Percentiles rank a stretch among this genome's conserved stretches.
Conservation (phyloP, 2,329 filamentous ascomycete species). For the Aspergillus intermedius region DNA sequence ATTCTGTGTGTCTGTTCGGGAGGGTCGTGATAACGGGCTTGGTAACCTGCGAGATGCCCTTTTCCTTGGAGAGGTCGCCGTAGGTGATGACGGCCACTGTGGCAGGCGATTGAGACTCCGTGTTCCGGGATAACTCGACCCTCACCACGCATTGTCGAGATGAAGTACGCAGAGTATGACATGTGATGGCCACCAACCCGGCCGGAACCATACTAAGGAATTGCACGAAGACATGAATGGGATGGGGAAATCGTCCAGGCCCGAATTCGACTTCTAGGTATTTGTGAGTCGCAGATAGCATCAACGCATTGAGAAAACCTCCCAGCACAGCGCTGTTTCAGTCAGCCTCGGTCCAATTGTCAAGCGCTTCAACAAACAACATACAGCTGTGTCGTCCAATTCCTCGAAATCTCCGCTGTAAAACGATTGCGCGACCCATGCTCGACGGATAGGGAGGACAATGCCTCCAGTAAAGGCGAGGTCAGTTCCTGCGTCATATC, state of each 20-base stretch:
- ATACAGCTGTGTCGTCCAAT: constrained; percentile 20
- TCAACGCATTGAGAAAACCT: constrained; percentile 14
- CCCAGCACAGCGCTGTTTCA: constrained; percentile 15
- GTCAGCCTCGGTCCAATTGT: constrained; percentile 4
- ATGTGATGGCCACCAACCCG: constrained; percentile 10
- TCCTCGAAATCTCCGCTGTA: constrained; percentile 8
- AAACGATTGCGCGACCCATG: constrained; percentile 10
- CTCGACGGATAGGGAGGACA: constrained; percentile 9
- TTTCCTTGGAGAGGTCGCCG: constrained; percentile 12
- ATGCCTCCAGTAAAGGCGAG: constrained; percentile 9
- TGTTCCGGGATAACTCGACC: constrained; percentile 6
- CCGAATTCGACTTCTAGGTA: constrained; percentile 9
- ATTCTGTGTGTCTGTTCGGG: constrained; percentile 12
- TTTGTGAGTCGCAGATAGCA: constrained; percentile 12
- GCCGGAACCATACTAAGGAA: constrained; percentile 14
- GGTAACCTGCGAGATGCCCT: constrained; percentile 9
- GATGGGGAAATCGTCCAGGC: constrained; percentile 9
- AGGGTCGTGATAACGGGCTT: neutral
- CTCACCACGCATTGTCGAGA: constrained; percentile 14
- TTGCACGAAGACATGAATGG: constrained; percentile 16
- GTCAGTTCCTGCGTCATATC: constrained; percentile 3
- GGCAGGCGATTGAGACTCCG: neutral
- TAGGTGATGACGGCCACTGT: constrained; percentile 13
- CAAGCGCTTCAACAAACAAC: neutral
- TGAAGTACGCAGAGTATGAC: constrained; percentile 9